Evolutionary conservation across 306 rosid genomes (phyloP).

Genomic region (Prunus padus): DNA sequence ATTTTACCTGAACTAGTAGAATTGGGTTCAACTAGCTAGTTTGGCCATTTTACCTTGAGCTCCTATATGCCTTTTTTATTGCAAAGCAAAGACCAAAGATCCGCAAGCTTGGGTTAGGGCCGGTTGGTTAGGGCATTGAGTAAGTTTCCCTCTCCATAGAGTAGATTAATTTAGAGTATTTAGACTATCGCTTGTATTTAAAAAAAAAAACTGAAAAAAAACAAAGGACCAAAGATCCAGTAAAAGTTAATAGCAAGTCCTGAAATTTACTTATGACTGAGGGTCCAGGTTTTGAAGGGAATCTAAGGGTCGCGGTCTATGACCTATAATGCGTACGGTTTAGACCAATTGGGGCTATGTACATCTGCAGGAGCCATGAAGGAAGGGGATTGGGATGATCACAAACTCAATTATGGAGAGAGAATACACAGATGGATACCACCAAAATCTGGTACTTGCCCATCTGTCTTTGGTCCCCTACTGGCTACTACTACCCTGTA

Average conservation of each 20-base stretch:
- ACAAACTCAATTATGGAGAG: constrained; percentile 47
- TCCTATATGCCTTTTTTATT: too few relatives aligned
- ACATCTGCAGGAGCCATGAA: constrained; percentile 40
- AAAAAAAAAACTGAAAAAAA: too few relatives aligned
- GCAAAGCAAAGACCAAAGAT: neutral
- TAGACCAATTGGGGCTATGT: constrained; percentile 43
- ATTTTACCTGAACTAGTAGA: constrained; percentile 12
- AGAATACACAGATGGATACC: constrained; percentile 42
- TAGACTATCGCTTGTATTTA: too few relatives aligned
- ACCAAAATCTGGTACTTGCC: constrained; percentile 45
- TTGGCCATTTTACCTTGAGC: neutral
- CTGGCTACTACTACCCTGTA: constrained; percentile 46
- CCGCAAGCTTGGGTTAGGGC: too few relatives aligned
- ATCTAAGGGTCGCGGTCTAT: constrained; percentile 36
- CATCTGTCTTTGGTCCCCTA: constrained; percentile 59
- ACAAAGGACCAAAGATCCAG: too few relatives aligned
- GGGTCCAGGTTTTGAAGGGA: constrained; percentile 29
- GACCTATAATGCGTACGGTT: constrained; percentile 23
- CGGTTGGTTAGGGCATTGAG: too few relatives aligned
- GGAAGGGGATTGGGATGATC: constrained; percentile 39
- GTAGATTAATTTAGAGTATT: too few relatives aligned
- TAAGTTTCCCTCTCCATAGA: too few relatives aligned
- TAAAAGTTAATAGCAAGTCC: neutral
- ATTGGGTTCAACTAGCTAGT: neutral
- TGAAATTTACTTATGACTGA: neutral